A percentile compares a stretch with the other conserved stretches of the same genome.
phyloP scores from a whole-genome alignment of 345 rosid species.

The Bruguiera gymnorhiza region DNA sequence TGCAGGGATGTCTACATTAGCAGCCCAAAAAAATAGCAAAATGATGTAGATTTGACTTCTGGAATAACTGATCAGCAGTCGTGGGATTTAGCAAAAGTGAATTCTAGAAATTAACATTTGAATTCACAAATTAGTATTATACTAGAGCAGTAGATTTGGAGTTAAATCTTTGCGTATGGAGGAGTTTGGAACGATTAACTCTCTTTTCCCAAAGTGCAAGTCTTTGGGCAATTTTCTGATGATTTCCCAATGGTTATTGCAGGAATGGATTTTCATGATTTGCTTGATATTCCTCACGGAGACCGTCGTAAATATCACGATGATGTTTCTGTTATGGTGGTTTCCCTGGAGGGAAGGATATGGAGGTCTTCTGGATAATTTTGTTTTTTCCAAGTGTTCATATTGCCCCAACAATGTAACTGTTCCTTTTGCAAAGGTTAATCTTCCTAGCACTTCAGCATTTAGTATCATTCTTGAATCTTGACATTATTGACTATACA shows the following conservation, averaged over 20 bases:
- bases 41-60: not conserved
- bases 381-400: slow-evolving; percentile 15
- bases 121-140: no score
- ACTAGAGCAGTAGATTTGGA: no score
- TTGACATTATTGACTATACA: slow-evolving; percentile 21
- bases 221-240: not conserved
- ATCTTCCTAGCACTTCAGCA: slow-evolving; percentile 34
- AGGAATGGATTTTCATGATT: slow-evolving; percentile 95
- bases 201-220: not conserved
- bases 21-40: not conserved
- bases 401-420: slow-evolving; percentile 28
- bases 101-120: no score
- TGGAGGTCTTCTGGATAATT: slow-evolving; percentile 90
- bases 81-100: no score
- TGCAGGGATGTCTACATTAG: not conserved
- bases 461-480: slow-evolving; percentile 27
- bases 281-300: slow-evolving; percentile 90
- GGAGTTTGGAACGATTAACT: not conserved
- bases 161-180: not conserved
- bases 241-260: slow-evolving; percentile 15
- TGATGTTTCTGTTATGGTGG: slow-evolving; percentile 96
- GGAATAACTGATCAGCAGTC: no score
- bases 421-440: slow-evolving; percentile 35
- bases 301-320: slow-evolving; percentile 94
- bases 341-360: slow-evolving; percentile 92